Percentiles rank a stretch among this genome's conserved stretches.
phyloP scores from a whole-genome alignment of 1,139 yeast genomes.

The Yamadazyma spencermartinsiae region DNA sequence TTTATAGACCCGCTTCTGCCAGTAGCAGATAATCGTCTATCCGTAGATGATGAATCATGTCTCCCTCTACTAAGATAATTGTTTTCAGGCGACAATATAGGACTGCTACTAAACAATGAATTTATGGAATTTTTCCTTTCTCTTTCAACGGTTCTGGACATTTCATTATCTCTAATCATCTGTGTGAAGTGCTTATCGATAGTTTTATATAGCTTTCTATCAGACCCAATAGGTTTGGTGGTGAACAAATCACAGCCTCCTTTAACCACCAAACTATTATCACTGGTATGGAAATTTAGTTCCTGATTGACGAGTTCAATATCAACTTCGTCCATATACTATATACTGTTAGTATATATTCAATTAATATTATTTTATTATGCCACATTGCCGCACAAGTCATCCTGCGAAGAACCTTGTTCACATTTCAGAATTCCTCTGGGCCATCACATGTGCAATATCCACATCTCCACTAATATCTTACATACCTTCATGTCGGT shows the following conservation, averaged over 20 bases:
- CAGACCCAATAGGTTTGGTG: conserved; percentile 90
- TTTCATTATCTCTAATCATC: conserved; percentile 56
- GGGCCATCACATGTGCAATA: too few relatives aligned
- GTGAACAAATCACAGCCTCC: conserved; percentile 97
- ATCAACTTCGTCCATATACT: conserved; percentile 92
- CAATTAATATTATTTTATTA: neutral
- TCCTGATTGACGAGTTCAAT: conserved; percentile 86
- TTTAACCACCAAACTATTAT: conserved; percentile 66
- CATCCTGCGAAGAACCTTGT: neutral
- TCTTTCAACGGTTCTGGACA: conserved; percentile 41
- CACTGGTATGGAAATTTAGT: conserved; percentile 82
- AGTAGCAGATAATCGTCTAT: conserved; percentile 8
- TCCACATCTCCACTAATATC: neutral
- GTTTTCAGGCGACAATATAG: conserved; percentile 26
- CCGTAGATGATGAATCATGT: conserved; percentile 7
- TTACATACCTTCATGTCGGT: conserved; percentile 1
- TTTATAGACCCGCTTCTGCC: conserved; percentile 17
- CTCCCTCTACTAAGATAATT: conserved; percentile 14
- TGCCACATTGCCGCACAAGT: neutral
- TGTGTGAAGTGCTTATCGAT: conserved; percentile 80
- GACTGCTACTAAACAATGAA: conserved; percentile 39
- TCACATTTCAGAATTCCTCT: too few relatives aligned
- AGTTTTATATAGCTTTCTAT: conserved; percentile 82
- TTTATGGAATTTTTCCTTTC: conserved; percentile 41
- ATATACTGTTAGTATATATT: conserved; percentile 7